phyloP scores from a whole-genome alignment of 495 filamentous ascomycete genomes.

The Penicillium paradoxum region DNA sequence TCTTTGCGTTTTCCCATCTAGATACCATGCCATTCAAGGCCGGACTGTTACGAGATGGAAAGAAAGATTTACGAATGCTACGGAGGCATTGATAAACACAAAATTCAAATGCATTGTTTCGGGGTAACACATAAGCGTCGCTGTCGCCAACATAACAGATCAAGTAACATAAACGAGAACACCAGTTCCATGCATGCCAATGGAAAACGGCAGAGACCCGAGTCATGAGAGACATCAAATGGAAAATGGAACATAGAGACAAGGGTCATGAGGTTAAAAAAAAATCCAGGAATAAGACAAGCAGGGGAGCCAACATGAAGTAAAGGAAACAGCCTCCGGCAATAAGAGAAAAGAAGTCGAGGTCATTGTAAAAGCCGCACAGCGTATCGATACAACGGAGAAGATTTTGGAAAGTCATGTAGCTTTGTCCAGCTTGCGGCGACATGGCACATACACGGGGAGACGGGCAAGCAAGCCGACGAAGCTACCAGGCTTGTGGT shows the following conservation, averaged over 20 bases:
- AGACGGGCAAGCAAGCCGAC: slow-evolving; percentile 23
- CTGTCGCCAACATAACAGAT: slow-evolving; percentile 34
- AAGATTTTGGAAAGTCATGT: slow-evolving; percentile 21
- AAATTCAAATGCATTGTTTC: slow-evolving; percentile 22
- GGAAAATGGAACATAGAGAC: slow-evolving; percentile 20
- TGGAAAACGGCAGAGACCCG: slow-evolving; percentile 31
- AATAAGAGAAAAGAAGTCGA: slow-evolving; percentile 7
- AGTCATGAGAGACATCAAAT: slow-evolving; percentile 35
- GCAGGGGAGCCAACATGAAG: slow-evolving; percentile 22
- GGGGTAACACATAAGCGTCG: slow-evolving; percentile 29
- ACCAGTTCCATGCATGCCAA: slow-evolving; percentile 45
- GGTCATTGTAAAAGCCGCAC: slow-evolving; percentile 16
- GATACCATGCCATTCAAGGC: slow-evolving; percentile 16
- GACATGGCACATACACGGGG: slow-evolving; percentile 23
- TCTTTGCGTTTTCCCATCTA: not conserved
- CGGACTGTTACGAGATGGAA: not conserved
- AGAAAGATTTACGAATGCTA: not conserved
- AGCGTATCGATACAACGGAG: slow-evolving; percentile 21
- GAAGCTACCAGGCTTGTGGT: slow-evolving; percentile 43
- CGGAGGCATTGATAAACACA: slow-evolving; percentile 6
- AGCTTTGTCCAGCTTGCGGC: slow-evolving; percentile 29
- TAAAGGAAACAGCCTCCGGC: slow-evolving; percentile 18
- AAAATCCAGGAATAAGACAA: slow-evolving; percentile 20
- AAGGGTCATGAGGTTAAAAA: slow-evolving; percentile 13
- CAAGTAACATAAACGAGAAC: slow-evolving; percentile 34